Evolutionary conservation across 495 filamentous ascomycete species (phyloP).

Genomic region (Trichocladium uniseriatum): DNA sequence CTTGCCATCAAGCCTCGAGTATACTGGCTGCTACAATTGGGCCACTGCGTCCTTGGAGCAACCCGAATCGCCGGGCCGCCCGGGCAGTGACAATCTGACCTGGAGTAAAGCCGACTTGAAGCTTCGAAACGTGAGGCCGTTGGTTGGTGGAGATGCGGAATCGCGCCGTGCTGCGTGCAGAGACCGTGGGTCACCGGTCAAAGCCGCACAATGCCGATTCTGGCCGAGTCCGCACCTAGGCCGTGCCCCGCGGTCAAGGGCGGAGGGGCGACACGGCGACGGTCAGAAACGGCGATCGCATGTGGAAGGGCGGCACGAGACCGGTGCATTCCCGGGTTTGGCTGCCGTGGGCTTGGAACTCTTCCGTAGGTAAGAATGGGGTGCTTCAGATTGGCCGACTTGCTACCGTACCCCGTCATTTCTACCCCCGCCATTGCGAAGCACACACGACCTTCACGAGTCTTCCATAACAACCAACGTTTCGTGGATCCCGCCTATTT

Average conservation of each 20-base stretch:
- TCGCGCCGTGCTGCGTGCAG: no score
- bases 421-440: background rate
- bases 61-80: background rate
- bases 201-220: slow-evolving; percentile 26
- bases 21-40: background rate
- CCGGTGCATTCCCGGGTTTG: slow-evolving; percentile 4
- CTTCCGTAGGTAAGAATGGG: slow-evolving; percentile 1
- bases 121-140: background rate
- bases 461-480: no score
- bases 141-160: slow-evolving; percentile 24
- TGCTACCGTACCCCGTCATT: background rate
- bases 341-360: slow-evolving; percentile 1
- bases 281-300: slow-evolving; percentile 8
- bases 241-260: slow-evolving; percentile 1
- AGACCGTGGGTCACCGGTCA: slow-evolving; percentile 9
- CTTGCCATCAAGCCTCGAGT: background rate
- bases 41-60: background rate
- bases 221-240: slow-evolving; percentile 18
- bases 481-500: background rate
- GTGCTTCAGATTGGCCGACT: background rate
- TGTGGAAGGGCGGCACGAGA: slow-evolving; percentile 8
- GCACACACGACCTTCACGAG: no score
- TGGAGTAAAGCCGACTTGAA: slow-evolving; percentile 19
- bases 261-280: slow-evolving; percentile 4
- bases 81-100: slow-evolving; percentile 9